Evolutionary conservation across 2,329 filamentous ascomycete genomes (phyloP).

Genomic region (Epichloe gansuensis): DNA sequence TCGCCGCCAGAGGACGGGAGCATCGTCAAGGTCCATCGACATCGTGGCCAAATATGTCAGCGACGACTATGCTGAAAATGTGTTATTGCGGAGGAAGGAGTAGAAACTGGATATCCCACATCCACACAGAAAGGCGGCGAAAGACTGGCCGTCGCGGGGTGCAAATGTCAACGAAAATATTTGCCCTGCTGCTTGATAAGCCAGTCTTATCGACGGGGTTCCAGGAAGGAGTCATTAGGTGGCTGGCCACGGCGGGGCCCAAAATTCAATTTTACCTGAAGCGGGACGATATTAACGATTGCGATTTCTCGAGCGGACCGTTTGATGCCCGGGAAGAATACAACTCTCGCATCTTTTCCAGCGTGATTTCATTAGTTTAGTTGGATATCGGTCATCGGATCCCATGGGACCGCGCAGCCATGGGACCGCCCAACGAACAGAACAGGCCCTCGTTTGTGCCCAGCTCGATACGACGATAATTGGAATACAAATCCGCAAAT

Average conservation of each 20-base stretch:
- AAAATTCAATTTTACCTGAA: not conserved
- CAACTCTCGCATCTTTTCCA: too few species aligned
- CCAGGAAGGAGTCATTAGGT: not conserved
- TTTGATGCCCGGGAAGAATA: too few species aligned
- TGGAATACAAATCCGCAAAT: not conserved
- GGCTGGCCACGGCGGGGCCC: not conserved
- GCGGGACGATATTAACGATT: not conserved
- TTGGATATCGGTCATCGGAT: too few species aligned
- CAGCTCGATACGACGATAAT: too few species aligned
- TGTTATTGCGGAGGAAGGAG: slow-evolving; percentile 5
- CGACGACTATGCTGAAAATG: slow-evolving; percentile 2
- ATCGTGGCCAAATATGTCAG: slow-evolving; percentile 14
- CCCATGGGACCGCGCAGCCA: too few species aligned
- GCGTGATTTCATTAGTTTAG: too few species aligned
- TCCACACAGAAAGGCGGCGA: not conserved
- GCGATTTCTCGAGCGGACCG: too few species aligned
- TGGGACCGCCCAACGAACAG: too few species aligned
- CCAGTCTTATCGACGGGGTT: slow-evolving; percentile 17
- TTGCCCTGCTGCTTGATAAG: slow-evolving; percentile 29
- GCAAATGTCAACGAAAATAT: slow-evolving; percentile 16
- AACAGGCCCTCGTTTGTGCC: too few species aligned
- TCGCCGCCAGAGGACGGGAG: slow-evolving; percentile 26
- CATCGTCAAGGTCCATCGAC: slow-evolving; percentile 34
- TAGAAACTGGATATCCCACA: not conserved
- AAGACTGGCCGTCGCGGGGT: slow-evolving; percentile 4